These are phyloP conservation scores for Pterothamnion heteromorphum DNA, from an alignment of 31 red algal genomes.

Conservation along the genomic window DNA sequence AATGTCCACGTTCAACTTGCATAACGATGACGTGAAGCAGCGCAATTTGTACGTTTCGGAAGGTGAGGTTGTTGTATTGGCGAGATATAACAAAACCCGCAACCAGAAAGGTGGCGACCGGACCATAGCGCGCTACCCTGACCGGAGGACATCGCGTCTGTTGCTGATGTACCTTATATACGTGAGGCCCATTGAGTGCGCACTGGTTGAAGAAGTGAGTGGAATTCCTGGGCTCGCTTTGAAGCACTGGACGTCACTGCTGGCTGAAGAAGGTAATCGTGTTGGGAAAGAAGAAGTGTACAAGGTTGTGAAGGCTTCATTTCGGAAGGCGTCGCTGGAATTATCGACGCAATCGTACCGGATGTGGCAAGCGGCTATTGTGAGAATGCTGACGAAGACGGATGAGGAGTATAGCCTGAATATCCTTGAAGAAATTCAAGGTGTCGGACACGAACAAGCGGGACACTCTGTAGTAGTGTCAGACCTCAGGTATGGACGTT, in stretches of 20 bases:
- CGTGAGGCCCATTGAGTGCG: not conserved
- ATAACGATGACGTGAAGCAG: not conserved
- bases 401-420: not conserved
- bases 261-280: too few relatives aligned
- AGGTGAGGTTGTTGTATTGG: not conserved
- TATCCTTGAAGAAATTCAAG: not conserved
- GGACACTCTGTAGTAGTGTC: not conserved
- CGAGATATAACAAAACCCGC: not conserved
- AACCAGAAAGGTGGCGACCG: not conserved
- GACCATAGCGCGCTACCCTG: conserved; percentile 37
- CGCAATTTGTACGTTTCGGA: not conserved
- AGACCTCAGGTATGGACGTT: conserved; percentile 3
- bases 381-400: too few relatives aligned
- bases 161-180: not conserved
- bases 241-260: too few relatives aligned
- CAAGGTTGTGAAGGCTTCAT: too few relatives aligned
- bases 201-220: not conserved
- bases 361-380: too few relatives aligned
- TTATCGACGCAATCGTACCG: too few relatives aligned
- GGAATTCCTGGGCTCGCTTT: too few relatives aligned
- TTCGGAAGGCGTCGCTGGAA: too few relatives aligned
- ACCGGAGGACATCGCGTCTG: not conserved
- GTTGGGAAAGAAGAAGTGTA: too few relatives aligned
- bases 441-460: conserved; percentile 11
- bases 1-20: not conserved